Evolutionary conservation across 306 rosid species (phyloP).

Genomic region (Cicer chorassanicum): DNA sequence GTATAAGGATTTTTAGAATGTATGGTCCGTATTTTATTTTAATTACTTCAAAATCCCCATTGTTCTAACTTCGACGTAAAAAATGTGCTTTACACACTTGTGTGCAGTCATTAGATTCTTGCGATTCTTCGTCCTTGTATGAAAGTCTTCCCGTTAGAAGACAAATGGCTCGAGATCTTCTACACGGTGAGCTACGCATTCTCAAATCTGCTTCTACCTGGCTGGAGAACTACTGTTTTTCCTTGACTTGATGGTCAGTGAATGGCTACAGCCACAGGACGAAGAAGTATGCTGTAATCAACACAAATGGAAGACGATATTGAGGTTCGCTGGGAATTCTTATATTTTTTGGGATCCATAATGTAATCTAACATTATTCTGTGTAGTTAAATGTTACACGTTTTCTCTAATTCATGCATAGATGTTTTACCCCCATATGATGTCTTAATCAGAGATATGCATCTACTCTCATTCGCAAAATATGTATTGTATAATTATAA

Average conservation of each 20-base stretch:
- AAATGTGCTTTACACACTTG: conserved; percentile 1
- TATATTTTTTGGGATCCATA: background rate
- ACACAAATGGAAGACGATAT: background rate
- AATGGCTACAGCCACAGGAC: conserved; percentile 17
- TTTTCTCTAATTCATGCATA: background rate
- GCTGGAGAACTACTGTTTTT: conserved; percentile 62
- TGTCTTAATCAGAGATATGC: background rate
- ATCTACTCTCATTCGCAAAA: background rate
- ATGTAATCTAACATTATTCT: background rate
- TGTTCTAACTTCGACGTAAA: background rate
- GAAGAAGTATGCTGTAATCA: background rate
- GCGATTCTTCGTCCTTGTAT: conserved; percentile 36
- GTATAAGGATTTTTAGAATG: background rate
- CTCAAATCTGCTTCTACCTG: conserved; percentile 70
- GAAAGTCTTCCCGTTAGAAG: conserved; percentile 47
- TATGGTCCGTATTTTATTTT: conserved; percentile 16
- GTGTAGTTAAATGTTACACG: background rate
- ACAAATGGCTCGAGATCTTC: conserved; percentile 68
- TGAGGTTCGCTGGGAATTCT: background rate
- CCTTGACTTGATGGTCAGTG: conserved; percentile 40
- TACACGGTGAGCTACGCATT: conserved; percentile 65
- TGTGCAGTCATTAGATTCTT: conserved; percentile 54
- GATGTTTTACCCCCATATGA: background rate
- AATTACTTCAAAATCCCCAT: conserved; percentile 10
- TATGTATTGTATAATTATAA: too few relatives aligned